phyloP scores from a whole-genome alignment of 306 rosid species.

The Prunus dulcis region DNA sequence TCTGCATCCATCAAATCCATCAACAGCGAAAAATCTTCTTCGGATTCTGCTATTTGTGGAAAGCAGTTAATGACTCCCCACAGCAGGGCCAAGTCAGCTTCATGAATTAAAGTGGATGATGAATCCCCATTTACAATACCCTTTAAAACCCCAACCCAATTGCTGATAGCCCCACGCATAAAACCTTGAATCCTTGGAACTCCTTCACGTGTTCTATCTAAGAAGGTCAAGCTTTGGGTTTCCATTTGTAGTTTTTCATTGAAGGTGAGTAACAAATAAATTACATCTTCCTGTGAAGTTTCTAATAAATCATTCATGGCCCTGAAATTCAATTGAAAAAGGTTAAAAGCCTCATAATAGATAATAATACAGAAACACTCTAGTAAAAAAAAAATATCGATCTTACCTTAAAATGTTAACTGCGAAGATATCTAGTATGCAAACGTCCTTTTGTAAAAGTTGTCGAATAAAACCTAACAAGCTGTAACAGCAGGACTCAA shows the following conservation, averaged over 20 bases:
- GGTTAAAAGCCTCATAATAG: conserved; percentile 15
- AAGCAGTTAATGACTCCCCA: conserved; percentile 80
- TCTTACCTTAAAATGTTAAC: conserved; percentile 61
- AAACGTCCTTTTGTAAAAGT: conserved; percentile 50
- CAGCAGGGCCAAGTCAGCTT: conserved; percentile 49
- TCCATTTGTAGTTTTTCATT: conserved; percentile 48
- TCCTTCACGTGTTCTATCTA: conserved; percentile 34
- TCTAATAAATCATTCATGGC: conserved; percentile 57
- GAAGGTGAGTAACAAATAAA: conserved; percentile 53
- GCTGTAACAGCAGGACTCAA: conserved; percentile 46
- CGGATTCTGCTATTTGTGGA: conserved; percentile 45
- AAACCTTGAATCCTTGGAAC: conserved; percentile 46
- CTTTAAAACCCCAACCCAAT: conserved; percentile 43
- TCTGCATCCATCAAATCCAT: conserved; percentile 55
- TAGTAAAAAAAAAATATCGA: conserved; percentile 22
- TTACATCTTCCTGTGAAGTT: conserved; percentile 56
- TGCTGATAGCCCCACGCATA: conserved; percentile 37
- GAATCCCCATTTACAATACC: conserved; percentile 26
- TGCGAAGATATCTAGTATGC: conserved; percentile 42
- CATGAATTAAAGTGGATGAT: conserved; percentile 38
- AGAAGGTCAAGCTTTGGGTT: conserved; percentile 27
- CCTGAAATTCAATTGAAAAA: conserved; percentile 39
- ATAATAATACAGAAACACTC: conserved; percentile 15
- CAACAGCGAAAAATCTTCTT: conserved; percentile 44
- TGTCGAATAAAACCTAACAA: conserved; percentile 57